These are phyloP conservation scores for Piper betle DNA, from an alignment of 164 flowering plant species.

Conservation along the genomic window DNA sequence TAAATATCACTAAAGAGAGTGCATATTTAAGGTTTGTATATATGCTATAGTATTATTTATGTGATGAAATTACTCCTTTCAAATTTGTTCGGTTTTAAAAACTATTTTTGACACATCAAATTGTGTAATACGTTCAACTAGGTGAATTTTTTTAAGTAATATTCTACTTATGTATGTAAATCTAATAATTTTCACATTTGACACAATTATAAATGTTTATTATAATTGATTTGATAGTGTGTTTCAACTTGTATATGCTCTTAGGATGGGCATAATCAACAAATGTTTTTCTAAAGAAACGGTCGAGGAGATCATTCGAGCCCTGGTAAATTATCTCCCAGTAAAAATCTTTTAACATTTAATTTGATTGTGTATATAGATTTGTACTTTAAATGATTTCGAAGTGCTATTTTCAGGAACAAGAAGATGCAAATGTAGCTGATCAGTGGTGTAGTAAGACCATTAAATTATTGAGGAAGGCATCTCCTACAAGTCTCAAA, in stretches of 20 bases:
- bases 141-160: too few species aligned
- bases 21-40: slow-evolving; percentile 38
- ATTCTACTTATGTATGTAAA: too few species aligned
- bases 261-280: slow-evolving; percentile 57
- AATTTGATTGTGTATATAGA: background rate
- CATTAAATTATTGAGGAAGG: slow-evolving; percentile 44
- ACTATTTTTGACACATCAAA: too few species aligned
- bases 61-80: background rate
- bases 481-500: slow-evolving; percentile 79
- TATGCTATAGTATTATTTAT: too few species aligned
- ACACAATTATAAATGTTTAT: too few species aligned
- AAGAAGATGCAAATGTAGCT: slow-evolving; percentile 19
- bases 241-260: background rate
- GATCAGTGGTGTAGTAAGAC: slow-evolving; percentile 48
- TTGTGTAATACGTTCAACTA: too few species aligned
- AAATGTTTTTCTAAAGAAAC: slow-evolving; percentile 23
- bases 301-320: slow-evolving; percentile 25
- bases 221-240: background rate
- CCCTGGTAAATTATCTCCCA: slow-evolving; percentile 36
- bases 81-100: too few species aligned
- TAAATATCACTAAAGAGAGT: slow-evolving; percentile 49
- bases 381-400: too few species aligned
- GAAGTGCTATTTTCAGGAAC: slow-evolving; percentile 25
- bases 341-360: background rate
- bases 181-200: too few species aligned